Evolutionary conservation across 768 basidiomycete species (phyloP).

Genomic region (Psilocybe sp.): DNA sequence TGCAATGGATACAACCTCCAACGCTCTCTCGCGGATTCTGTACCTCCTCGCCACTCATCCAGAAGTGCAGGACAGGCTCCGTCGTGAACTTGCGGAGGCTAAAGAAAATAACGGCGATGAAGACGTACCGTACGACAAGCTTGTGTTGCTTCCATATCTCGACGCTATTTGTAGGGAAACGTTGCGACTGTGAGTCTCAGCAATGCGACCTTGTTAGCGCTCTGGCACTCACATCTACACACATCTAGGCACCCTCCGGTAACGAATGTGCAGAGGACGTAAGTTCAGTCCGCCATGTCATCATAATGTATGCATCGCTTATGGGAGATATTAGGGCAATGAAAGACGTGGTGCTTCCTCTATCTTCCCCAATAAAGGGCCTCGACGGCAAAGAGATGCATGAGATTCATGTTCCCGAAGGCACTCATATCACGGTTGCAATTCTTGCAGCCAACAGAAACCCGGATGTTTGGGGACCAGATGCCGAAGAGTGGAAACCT

Average conservation of each 20-base stretch:
- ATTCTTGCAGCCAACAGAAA: constrained; percentile 4
- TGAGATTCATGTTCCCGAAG: constrained; percentile 1
- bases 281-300: not conserved
- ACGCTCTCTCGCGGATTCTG: constrained; percentile 33
- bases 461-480: constrained; percentile 10
- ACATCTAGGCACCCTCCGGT: constrained; percentile 20
- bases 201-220: not conserved
- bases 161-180: constrained; percentile 41
- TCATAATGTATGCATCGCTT: too few relatives aligned
- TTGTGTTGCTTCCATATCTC: constrained; percentile 33
- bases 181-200: constrained; percentile 30
- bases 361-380: constrained; percentile 4
- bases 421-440: not conserved
- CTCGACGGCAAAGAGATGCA: constrained; percentile 1
- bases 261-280: constrained; percentile 10
- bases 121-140: constrained; percentile 33
- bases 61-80: constrained; percentile 31
- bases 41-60: constrained; percentile 28
- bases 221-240: not conserved
- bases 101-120: constrained; percentile 11
- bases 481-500: constrained; percentile 20
- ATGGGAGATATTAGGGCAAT: not conserved
- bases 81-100: constrained; percentile 32
- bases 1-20: constrained; percentile 43
- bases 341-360: constrained; percentile 4